Evolutionary conservation across 768 basidiomycete species (phyloP).

Genomic region (Auriscalpium vulgare): DNA sequence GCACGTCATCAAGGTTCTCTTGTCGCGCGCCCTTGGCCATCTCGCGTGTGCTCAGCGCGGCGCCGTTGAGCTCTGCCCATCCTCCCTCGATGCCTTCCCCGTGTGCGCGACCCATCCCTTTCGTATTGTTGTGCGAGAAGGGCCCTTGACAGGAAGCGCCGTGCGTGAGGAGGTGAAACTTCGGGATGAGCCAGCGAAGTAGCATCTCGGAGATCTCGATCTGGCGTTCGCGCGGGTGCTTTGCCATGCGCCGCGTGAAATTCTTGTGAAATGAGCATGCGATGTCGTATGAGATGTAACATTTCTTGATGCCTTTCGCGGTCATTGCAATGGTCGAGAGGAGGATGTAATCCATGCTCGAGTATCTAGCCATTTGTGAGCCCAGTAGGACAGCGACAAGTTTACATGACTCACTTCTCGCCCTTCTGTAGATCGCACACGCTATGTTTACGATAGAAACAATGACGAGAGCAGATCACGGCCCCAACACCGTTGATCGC

Average conservation of each 20-base stretch:
- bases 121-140: too few species aligned
- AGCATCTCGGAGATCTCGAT: background rate
- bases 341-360: conserved; percentile 19
- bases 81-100: conserved; percentile 14
- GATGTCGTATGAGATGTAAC: background rate
- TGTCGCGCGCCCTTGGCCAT: conserved; percentile 8
- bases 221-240: background rate
- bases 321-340: background rate
- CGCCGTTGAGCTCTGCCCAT: conserved; percentile 11
- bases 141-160: conserved; percentile 7
- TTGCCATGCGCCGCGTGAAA: background rate
- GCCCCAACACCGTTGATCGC: conserved; percentile 5
- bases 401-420: background rate
- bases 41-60: conserved; percentile 5
- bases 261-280: background rate
- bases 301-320: background rate
- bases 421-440: background rate
- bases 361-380: conserved; percentile 6
- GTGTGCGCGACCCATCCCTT: background rate
- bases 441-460: background rate
- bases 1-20: conserved; percentile 8
- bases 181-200: background rate
- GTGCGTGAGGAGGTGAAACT: conserved; percentile 15
- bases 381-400: too few species aligned
- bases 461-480: conserved; percentile 3